These are phyloP conservation scores for Lipomyces kockii DNA, from an alignment of 805 yeast genomes.

Conservation along the genomic window DNA sequence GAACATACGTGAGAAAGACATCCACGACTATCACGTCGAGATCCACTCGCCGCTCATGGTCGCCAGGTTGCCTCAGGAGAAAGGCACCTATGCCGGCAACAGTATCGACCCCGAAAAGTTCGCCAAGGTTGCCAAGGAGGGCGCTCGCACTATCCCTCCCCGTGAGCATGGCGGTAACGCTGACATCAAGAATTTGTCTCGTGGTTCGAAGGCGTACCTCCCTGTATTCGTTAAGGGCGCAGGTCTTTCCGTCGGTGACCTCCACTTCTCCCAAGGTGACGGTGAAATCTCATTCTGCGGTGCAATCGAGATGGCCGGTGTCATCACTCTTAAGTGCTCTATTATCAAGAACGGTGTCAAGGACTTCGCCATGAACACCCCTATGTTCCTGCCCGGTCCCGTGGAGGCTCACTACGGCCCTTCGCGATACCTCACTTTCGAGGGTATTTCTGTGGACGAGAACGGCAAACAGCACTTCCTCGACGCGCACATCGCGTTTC, in stretches of 20 bases:
- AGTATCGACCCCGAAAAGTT: constrained; percentile 44
- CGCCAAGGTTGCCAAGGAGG: constrained; percentile 47
- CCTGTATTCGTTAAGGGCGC: constrained; percentile 57
- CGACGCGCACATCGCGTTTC: constrained; percentile 55
- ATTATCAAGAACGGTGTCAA: constrained; percentile 53
- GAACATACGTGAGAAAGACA: constrained; percentile 51
- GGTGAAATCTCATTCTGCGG: constrained; percentile 61
- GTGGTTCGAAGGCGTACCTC: constrained; percentile 56
- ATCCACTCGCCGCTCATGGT: constrained; percentile 44
- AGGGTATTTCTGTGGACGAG: constrained; percentile 59
- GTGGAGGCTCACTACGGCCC: constrained; percentile 57
- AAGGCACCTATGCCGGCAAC: constrained; percentile 51
- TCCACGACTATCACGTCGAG: constrained; percentile 41
- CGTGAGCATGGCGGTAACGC: constrained; percentile 58
- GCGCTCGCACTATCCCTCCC: constrained; percentile 56
- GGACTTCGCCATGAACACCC: constrained; percentile 50
- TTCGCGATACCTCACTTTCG: constrained; percentile 55
- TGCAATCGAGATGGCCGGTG: constrained; percentile 59
- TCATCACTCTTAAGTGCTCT: constrained; percentile 50
- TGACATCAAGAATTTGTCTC: constrained; percentile 55
- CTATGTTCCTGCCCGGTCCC: constrained; percentile 56
- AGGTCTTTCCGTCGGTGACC: constrained; percentile 54
- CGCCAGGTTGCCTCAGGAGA: constrained; percentile 51
- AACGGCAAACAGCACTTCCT: constrained; percentile 53
- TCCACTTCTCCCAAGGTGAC: constrained; percentile 59